Conservation (phyloP, 2,329 filamentous ascomycete species). For the Claviceps quebecensis region DNA sequence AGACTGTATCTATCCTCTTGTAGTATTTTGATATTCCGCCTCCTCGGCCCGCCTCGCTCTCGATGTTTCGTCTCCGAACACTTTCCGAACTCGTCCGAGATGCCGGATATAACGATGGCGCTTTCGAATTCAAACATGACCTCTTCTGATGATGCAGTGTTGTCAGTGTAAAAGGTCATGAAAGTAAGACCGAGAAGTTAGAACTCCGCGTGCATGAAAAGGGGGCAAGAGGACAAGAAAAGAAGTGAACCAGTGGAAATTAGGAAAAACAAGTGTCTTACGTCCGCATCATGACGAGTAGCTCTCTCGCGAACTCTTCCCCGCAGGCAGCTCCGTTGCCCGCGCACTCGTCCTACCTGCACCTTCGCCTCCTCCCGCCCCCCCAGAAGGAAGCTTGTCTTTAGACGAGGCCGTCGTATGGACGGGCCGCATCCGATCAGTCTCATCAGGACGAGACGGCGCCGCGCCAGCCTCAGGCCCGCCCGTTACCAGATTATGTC, state of each 20-base stretch:
- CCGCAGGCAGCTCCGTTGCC: conserved; percentile 13
- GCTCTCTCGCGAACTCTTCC: background rate
- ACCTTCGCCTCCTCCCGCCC: conserved; percentile 19
- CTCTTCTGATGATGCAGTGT: too few relatives aligned
- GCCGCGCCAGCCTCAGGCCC: conserved; percentile 13
- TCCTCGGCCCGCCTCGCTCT: conserved; percentile 3
- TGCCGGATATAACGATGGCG: too few relatives aligned
- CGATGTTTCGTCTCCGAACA: too few relatives aligned
- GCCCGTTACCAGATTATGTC: conserved; percentile 16
- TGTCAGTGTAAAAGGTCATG: too few relatives aligned
- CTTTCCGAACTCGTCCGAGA: too few relatives aligned
- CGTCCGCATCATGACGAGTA: too few relatives aligned
- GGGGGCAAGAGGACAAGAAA: background rate
- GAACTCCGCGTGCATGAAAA: too few relatives aligned
- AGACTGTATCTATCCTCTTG: background rate
- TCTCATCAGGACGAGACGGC: conserved; percentile 4
- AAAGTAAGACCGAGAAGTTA: too few relatives aligned
- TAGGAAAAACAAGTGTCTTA: too few relatives aligned
- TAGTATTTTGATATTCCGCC: conserved; percentile 3
- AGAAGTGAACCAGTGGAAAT: background rate
- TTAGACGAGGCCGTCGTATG: conserved; percentile 11
- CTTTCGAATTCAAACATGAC: too few relatives aligned
- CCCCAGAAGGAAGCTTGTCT: conserved; percentile 20
- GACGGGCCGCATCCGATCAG: conserved; percentile 9
- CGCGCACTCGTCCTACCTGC: conserved; percentile 16